These are phyloP conservation scores for Grammothele lineata DNA, from an alignment of 768 basidiomycete species.

Conservation along the genomic window DNA sequence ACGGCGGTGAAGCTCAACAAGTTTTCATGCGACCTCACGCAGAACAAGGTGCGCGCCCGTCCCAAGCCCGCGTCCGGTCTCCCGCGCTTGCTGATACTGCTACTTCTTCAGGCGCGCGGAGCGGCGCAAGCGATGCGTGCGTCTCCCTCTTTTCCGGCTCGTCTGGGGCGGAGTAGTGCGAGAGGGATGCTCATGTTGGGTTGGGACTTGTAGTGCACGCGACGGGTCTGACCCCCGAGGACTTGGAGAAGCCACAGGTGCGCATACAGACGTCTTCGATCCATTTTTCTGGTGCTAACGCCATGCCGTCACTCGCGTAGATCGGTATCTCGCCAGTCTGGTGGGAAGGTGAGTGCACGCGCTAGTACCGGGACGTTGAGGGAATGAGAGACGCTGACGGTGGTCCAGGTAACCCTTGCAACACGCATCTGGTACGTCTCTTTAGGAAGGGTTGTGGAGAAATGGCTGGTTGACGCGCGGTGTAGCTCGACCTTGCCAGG, in stretches of 20 bases:
- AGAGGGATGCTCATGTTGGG: too few relatives aligned
- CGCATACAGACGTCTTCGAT: background rate
- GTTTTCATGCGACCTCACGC: constrained; percentile 68
- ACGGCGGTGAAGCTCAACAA: constrained; percentile 60
- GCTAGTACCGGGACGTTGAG: too few relatives aligned
- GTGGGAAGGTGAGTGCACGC: constrained; percentile 72
- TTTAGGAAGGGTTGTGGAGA: too few relatives aligned
- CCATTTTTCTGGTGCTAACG: too few relatives aligned
- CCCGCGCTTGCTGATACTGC: background rate
- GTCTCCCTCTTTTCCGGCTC: constrained; percentile 21
- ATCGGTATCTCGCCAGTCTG: constrained; percentile 87
- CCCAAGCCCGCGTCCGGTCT: background rate
- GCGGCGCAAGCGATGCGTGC: constrained; percentile 85
- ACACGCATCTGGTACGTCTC: constrained; percentile 64
- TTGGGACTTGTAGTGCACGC: constrained; percentile 79
- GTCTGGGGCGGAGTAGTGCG: background rate
- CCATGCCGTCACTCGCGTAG: constrained; percentile 29
- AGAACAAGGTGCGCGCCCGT: constrained; percentile 59
- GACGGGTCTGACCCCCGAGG: constrained; percentile 69
- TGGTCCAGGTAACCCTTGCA: constrained; percentile 75
- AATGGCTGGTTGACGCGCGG: too few relatives aligned
- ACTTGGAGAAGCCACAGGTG: constrained; percentile 85
- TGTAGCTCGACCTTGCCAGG: constrained; percentile 71
- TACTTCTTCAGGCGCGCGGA: constrained; percentile 47
- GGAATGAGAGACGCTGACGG: background rate